Conservation (phyloP, 129 eudicot genomes). For the Ambrosia artemisiifolia region DNA sequence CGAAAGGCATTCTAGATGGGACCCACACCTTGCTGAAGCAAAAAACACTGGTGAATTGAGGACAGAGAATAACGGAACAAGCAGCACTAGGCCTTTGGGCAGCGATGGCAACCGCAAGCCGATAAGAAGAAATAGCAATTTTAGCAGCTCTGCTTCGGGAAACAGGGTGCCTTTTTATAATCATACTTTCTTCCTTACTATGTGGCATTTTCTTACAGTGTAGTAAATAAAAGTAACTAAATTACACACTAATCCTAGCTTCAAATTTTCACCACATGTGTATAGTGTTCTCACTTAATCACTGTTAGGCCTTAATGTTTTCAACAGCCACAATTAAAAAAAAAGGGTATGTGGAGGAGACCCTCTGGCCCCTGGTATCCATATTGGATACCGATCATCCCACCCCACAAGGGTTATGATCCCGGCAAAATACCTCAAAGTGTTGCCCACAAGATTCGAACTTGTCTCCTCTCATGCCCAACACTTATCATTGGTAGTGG, state of each 20-base stretch:
- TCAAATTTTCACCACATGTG: background rate
- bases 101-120: slow-evolving; percentile 39
- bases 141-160: slow-evolving; percentile 21
- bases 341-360: too few species aligned
- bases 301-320: background rate
- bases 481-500: too few species aligned
- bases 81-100: slow-evolving; percentile 17
- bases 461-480: too few species aligned
- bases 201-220: background rate
- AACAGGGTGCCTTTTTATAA: slow-evolving; percentile 42
- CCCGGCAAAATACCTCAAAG: too few species aligned
- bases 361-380: too few species aligned
- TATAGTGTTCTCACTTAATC: background rate
- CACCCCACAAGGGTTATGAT: too few species aligned
- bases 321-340: background rate
- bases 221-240: background rate
- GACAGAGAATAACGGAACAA: slow-evolving; percentile 34
- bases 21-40: slow-evolving; percentile 32
- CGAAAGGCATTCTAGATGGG: slow-evolving; percentile 39
- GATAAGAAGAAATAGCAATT: slow-evolving; percentile 29
- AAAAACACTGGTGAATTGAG: slow-evolving; percentile 27
- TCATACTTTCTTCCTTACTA: slow-evolving; percentile 4
- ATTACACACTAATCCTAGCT: background rate
- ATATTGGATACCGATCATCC: too few species aligned
- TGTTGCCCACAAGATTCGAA: too few species aligned